phyloP scores from a whole-genome alignment of 306 rosid species.

The Trifolium repens region DNA sequence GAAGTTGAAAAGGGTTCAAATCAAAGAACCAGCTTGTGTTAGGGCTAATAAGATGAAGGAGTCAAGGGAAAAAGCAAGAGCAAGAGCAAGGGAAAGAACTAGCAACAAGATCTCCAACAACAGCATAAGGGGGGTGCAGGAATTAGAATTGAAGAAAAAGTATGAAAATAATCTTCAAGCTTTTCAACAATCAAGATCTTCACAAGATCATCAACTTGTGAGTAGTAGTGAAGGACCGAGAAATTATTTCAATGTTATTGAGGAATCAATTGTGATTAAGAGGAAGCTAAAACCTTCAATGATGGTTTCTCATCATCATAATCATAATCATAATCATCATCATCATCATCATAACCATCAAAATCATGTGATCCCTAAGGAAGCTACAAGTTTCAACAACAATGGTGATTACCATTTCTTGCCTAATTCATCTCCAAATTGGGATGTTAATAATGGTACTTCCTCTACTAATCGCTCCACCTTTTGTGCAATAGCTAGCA shows the following conservation, averaged over 20 bases:
- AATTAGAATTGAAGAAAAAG: slow-evolving; percentile 41
- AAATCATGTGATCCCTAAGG: slow-evolving; percentile 50
- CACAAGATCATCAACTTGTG: slow-evolving; percentile 24
- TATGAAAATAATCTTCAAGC: slow-evolving; percentile 38
- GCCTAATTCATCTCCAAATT: slow-evolving; percentile 66
- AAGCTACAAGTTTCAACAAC: slow-evolving; percentile 47
- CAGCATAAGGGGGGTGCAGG: slow-evolving; percentile 7
- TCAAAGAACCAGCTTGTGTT: slow-evolving; percentile 34
- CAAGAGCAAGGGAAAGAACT: slow-evolving; percentile 86
- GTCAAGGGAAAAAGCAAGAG: slow-evolving; percentile 82
- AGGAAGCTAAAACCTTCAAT: slow-evolving; percentile 52
- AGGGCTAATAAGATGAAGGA: slow-evolving; percentile 54
- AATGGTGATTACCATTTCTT: slow-evolving; percentile 44
- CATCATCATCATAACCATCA: slow-evolving; percentile 41
- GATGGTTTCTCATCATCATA: slow-evolving; percentile 37
- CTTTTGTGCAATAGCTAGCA: slow-evolving; percentile 55
- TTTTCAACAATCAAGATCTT: slow-evolving; percentile 28
- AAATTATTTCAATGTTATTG: slow-evolving; percentile 45
- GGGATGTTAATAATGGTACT: slow-evolving; percentile 59
- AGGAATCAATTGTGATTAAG: slow-evolving; percentile 56
- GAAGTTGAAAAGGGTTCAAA: slow-evolving; percentile 42
- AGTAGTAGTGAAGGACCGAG: slow-evolving; percentile 28
- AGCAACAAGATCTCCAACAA: slow-evolving; percentile 54
- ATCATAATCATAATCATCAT: slow-evolving; percentile 23
- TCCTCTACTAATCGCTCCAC: slow-evolving; percentile 36